phyloP scores from a whole-genome alignment of 2,329 filamentous ascomycete genomes.

The Apiospora sp. region DNA sequence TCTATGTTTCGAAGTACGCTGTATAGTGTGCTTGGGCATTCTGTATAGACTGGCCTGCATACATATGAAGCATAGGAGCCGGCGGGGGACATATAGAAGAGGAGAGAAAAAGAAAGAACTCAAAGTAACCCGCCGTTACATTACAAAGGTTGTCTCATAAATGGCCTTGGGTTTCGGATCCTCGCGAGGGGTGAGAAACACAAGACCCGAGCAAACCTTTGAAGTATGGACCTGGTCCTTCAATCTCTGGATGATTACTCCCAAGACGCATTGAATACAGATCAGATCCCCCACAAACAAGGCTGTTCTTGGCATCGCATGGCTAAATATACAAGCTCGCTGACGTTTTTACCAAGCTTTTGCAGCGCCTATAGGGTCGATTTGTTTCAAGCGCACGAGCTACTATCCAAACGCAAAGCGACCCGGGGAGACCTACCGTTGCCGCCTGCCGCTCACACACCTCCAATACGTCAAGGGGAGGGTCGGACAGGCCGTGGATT shows the following conservation, averaged over 20 bases:
- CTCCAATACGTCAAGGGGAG: neutral
- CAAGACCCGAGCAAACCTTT: neutral
- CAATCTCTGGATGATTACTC: neutral
- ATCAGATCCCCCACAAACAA: conserved; percentile 11
- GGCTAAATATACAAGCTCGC: neutral
- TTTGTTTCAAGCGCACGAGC: neutral
- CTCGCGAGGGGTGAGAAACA: neutral
- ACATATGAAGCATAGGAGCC: neutral
- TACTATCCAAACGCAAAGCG: neutral
- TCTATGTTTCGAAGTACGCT: neutral
- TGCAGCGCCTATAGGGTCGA: neutral
- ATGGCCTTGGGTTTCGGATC: neutral
- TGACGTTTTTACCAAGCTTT: conserved; percentile 3
- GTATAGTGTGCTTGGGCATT: neutral
- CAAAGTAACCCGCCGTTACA: neutral
- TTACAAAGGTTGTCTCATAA: neutral
- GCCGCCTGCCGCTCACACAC: neutral
- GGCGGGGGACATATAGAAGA: neutral
- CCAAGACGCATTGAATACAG: neutral
- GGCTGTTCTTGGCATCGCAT: conserved; percentile 7
- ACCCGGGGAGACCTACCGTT: neutral
- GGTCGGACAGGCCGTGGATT: neutral
- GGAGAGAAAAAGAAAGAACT: neutral
- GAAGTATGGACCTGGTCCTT: neutral
- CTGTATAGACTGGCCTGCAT: neutral